Percentiles rank a stretch among this genome's conserved stretches.
phyloP scores from a whole-genome alignment of 345 rosid species.

The Litchi chinensis region DNA sequence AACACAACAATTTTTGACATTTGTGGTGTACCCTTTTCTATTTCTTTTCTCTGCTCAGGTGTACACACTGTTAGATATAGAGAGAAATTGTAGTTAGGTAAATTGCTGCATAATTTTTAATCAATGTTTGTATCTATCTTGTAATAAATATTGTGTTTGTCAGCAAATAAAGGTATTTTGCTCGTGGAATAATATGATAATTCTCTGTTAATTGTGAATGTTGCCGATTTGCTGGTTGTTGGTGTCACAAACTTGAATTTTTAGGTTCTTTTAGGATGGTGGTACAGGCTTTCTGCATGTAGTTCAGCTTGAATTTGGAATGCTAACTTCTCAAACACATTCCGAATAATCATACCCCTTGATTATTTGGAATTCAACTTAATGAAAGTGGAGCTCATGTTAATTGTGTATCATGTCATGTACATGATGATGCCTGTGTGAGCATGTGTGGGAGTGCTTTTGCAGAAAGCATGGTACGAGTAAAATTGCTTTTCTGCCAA shows the following conservation, averaged over 20 bases:
- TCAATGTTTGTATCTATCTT: background rate
- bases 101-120: slow-evolving; percentile 16
- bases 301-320: background rate
- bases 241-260: background rate
- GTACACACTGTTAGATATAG: background rate
- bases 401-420: no score
- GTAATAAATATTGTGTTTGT: slow-evolving; percentile 5
- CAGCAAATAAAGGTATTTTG: background rate
- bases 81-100: slow-evolving; percentile 17
- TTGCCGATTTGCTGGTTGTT: slow-evolving; percentile 3
- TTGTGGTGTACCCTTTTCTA: background rate
- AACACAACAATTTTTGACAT: slow-evolving; percentile 3
- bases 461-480: background rate
- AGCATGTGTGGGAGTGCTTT: background rate
- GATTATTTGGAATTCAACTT: no score
- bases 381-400: no score
- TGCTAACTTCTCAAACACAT: background rate
- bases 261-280: background rate
- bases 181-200: background rate
- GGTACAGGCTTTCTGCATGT: background rate
- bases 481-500: no score
- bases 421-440: background rate
- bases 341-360: background rate
- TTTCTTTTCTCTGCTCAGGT: background rate
- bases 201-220: background rate